Evolutionary conservation across 108 stramenopile genomes (phyloP), one percentile per base, ranked within the genome.

Genomic region (Nitzschia sp.): DNA sequence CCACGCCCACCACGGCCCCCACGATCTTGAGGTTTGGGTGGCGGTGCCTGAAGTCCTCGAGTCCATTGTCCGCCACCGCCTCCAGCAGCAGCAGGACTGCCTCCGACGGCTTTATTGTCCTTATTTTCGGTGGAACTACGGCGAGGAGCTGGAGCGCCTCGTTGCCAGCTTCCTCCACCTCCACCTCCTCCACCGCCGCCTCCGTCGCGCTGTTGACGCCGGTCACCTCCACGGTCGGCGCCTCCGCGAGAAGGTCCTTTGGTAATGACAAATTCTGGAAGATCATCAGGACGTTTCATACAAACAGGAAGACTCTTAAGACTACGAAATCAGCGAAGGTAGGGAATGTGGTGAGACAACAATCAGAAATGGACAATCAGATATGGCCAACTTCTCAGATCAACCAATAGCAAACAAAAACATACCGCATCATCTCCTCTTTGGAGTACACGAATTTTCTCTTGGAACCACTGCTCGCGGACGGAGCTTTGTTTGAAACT

Each of bases 381-480:
- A n/a, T n/a, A n/a, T n/a, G n/a, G n/a, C n/a, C n/a, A n/a, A n/a
- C n/a, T n/a, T n/a, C n/a, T n/a, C 38, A 41, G 38, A 41, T 41
- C 38, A 41, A 9, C 38, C 38, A 30, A 22, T 16, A 33, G 2
- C 62, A 47, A 13, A 60, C 38, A 41, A 6, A 13, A 4, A 70
- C 75, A 2, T 58, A 77, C 71, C 70, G 44, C 3, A 77, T 33
- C 76, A 82, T 48, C 6, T 65, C 72, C 35, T 73, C 64, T 64
- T 82, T 82, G 52, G 76, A 60, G 45, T 68, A 82, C 52, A 82
- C 76, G 30, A 53, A 58, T 23, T 76, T 76, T 29, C 62, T 53
- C 26, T n/a, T 59, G 9, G 23, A 19, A 33, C 58, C 56, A 56
- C 50, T 65, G 47, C 21, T 21, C 5, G 65, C 26, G n/a, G 34